Percentiles rank a stretch among this genome's conserved stretches.
phyloP scores from a whole-genome alignment of 2,329 filamentous ascomycete genomes.

The Arthrinium phaeospermum region DNA sequence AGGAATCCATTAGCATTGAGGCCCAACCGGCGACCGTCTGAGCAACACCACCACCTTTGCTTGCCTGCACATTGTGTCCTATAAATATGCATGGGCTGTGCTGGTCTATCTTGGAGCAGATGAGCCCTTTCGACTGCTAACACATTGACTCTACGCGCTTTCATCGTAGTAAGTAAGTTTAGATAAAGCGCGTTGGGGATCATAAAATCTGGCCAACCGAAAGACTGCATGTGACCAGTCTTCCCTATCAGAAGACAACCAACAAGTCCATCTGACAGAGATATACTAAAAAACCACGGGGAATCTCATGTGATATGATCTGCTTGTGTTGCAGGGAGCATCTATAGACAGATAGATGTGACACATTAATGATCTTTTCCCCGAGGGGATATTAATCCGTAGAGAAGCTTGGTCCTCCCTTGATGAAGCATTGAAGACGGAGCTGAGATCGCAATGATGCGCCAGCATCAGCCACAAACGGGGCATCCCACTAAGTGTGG shows the following conservation, averaged over 20 bases:
- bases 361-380: background rate
- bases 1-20: background rate
- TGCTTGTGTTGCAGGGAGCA: too few relatives aligned
- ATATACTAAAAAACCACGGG: background rate
- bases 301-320: background rate
- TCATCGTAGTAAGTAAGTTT: background rate
- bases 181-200: background rate
- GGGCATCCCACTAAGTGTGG: background rate
- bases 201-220: background rate
- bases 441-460: background rate
- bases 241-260: background rate
- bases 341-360: background rate
- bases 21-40: background rate
- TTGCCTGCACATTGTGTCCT: background rate
- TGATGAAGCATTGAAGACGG: background rate
- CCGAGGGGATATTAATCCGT: background rate
- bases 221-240: background rate
- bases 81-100: background rate
- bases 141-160: background rate
- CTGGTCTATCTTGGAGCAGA: background rate
- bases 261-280: background rate
- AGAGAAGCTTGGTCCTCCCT: background rate
- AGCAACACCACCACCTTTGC: background rate
- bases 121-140: background rate
- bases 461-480: constrained; percentile 7